Percentiles rank a stretch among this genome's conserved stretches.
phyloP scores from a whole-genome alignment of 1,284 basidiomycete genomes.

The Trichosporon sp. region DNA sequence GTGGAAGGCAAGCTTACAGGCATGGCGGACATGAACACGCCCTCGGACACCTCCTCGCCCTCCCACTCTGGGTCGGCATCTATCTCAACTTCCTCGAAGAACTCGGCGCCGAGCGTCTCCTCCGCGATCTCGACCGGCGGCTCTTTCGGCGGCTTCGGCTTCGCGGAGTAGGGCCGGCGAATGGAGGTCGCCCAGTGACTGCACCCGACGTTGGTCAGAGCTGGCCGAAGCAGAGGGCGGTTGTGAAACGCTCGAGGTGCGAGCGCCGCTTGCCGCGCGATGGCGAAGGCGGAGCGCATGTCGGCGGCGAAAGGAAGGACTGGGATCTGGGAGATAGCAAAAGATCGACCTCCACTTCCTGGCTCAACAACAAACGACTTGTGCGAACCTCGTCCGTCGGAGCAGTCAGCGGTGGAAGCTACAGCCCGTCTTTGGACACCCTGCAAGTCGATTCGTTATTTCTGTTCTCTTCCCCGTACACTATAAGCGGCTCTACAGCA shows the following conservation, averaged over 20 bases:
- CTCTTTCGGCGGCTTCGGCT: background rate
- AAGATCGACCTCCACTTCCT: background rate
- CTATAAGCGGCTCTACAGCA: too few relatives aligned
- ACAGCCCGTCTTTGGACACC: too few relatives aligned
- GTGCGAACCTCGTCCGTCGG: too few relatives aligned
- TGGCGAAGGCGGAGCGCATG: background rate
- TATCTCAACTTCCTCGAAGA: slow-evolving; percentile 18
- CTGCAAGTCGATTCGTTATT: too few relatives aligned
- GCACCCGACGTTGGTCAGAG: background rate
- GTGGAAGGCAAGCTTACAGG: slow-evolving; percentile 4
- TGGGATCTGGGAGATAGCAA: background rate
- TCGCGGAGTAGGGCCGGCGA: background rate
- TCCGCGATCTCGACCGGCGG: background rate
- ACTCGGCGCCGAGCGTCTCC: slow-evolving; percentile 1
- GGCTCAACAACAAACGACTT: background rate
- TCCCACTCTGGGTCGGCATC: slow-evolving; percentile 13
- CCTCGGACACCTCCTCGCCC: slow-evolving; percentile 18
- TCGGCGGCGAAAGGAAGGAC: background rate
- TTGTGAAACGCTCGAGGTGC: background rate
- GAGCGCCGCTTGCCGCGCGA: background rate
- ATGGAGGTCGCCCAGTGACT: background rate
- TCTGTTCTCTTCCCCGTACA: too few relatives aligned
- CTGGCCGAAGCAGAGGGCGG: background rate
- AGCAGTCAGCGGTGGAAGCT: too few relatives aligned
- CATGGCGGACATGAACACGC: slow-evolving; percentile 15